A percentile compares a stretch with the other conserved stretches of the same genome.
Evolutionary conservation across 306 rosid species (phyloP).

Genomic region (Citrullus colocynthis): DNA sequence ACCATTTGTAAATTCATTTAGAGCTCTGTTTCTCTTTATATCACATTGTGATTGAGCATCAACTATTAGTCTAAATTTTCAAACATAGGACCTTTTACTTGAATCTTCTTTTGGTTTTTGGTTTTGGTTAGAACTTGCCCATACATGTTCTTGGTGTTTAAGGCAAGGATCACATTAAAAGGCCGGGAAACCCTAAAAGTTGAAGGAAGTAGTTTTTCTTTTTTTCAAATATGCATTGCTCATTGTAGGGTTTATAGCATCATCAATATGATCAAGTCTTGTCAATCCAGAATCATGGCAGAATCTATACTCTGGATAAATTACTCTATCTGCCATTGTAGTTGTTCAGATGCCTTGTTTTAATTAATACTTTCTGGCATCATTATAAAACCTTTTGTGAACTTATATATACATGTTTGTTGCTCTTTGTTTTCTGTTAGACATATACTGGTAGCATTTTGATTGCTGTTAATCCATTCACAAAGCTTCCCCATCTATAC

Average conservation of each 20-base stretch:
- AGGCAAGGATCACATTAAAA: neutral
- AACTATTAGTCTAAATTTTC: neutral
- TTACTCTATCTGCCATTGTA: neutral
- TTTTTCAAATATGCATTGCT: neutral
- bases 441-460: conserved; percentile 95
- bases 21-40: neutral
- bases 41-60: neutral
- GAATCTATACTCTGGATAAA: neutral
- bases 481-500: conserved; percentile 92
- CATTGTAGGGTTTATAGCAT: neutral
- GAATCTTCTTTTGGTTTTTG: neutral
- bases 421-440: conserved; percentile 28
- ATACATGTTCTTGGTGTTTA: neutral
- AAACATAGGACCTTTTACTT: neutral
- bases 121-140: neutral
- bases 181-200: neutral
- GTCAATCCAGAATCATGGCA: neutral
- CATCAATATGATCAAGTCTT: neutral
- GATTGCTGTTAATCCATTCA: conserved; percentile 95
- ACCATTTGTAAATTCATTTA: neutral
- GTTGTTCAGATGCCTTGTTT: neutral
- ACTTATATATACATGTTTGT: neutral
- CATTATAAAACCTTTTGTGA: neutral
- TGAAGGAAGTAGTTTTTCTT: neutral
- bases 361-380: neutral